Conservation (phyloP, 495 filamentous ascomycete genomes). For the Chlorociboria aeruginascens region DNA sequence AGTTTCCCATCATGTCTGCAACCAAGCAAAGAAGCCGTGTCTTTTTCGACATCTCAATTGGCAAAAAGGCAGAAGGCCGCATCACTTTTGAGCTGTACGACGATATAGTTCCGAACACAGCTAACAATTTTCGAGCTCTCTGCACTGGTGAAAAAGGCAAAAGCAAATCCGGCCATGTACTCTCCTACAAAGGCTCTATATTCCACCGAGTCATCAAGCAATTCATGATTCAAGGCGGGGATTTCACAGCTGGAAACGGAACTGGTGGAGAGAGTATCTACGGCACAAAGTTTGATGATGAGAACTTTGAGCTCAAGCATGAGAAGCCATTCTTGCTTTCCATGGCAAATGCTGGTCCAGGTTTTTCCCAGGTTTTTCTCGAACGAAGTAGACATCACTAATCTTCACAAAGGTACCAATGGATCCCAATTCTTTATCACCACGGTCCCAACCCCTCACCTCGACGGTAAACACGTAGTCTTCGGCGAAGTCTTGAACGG, state of each 20-base stretch:
- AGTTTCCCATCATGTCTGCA: conserved; percentile 12
- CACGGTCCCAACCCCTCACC: conserved; percentile 82
- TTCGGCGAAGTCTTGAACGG: conserved; percentile 92
- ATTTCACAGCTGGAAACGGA: conserved; percentile 91
- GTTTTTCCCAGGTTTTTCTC: conserved; percentile 34
- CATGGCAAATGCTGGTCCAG: conserved; percentile 96
- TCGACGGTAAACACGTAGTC: conserved; percentile 95
- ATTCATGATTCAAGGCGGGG: conserved; percentile 99
- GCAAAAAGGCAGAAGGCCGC: conserved; percentile 55
- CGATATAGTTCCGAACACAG: conserved; percentile 89
- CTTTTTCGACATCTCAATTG: conserved; percentile 84
- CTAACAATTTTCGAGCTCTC: conserved; percentile 89
- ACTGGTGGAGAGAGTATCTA: conserved; percentile 98
- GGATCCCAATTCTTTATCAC: conserved; percentile 98
- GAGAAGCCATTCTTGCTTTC: conserved; percentile 88
- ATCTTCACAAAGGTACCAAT: conserved; percentile 54
- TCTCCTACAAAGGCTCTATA: conserved; percentile 78
- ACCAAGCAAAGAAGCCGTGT: conserved; percentile 48
- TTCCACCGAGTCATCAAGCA: conserved; percentile 98
- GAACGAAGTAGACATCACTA: not conserved
- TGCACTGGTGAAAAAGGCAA: conserved; percentile 86
- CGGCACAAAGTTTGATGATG: conserved; percentile 93
- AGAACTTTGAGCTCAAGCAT: conserved; percentile 91
- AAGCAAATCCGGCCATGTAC: conserved; percentile 71
- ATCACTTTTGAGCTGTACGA: conserved; percentile 78